Evolutionary conservation across 441 rosid species (phyloP), one percentile per base, ranked within the genome.

Genomic region (Breynia disticha): DNA sequence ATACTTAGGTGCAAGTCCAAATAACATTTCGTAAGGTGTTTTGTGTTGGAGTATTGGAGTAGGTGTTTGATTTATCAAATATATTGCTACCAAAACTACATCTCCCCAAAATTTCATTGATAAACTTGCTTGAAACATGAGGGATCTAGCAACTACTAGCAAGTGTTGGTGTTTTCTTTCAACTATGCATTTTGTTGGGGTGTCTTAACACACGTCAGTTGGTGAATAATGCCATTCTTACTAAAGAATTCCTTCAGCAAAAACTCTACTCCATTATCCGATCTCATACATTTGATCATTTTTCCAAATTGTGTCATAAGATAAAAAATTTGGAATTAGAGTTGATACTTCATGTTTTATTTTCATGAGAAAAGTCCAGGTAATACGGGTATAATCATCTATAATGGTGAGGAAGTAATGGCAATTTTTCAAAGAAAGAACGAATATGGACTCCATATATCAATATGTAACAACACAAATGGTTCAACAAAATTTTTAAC

Each of bases 151-250:
- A 0, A 42, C 41, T 1, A 50, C 39, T 1, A 60, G 46, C 3
- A 60, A 9, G 12, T 60, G 49, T 20, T 47, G 10, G 38, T 60
- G 48, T 18, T 60, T 60, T 5, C 63, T 16, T 14, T 60, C 56
- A 5, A 51, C 56, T 1, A 41, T 17, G 3, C 56, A 37, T 35
- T 60, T 60, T 50, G 48, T 18, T 55, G 48, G 14, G 47, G 47
- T 11, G 47, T 0, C 1, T 44, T 5, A 0, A 44, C 47, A 44
- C 47, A 44, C 0, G 11, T 44, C 1, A 17, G 5, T 17, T 12
- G 24, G 7, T 43, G 48, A 16, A 43, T 14, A 18, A 20, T 55
- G 2, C 35, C 41, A 14, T 44, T 44, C 15, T 6, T 5, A 44
- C 1, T 14, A 12, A 44, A 44, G n/a, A 15, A 14, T 5, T 44